Evolutionary conservation across 805 yeast species (phyloP).

Genomic region (Yueomyces sinensis): DNA sequence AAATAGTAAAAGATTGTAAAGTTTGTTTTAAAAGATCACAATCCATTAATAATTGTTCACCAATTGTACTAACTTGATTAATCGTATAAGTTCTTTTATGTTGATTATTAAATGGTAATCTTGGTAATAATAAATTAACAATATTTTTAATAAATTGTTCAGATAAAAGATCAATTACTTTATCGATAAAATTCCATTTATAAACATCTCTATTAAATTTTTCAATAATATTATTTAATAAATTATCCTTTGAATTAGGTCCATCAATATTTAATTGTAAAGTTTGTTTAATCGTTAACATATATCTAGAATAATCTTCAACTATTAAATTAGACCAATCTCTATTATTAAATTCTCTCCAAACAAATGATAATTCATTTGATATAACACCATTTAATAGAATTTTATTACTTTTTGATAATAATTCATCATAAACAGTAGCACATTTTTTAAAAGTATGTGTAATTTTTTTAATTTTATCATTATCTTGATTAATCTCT

Average conservation of each 20-base stretch:
- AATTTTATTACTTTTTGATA: slow-evolving; percentile 42
- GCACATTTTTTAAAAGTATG: slow-evolving; percentile 37
- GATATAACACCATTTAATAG: slow-evolving; percentile 44
- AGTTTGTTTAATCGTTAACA: slow-evolving; percentile 40
- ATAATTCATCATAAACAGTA: slow-evolving; percentile 41
- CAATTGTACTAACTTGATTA: slow-evolving; percentile 30
- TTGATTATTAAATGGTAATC: slow-evolving; percentile 32
- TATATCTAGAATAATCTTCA: slow-evolving; percentile 60
- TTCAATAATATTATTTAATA: slow-evolving; percentile 31
- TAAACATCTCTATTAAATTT: slow-evolving; percentile 58
- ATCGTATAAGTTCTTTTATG: not conserved
- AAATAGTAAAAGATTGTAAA: slow-evolving; percentile 21
- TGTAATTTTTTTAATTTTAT: slow-evolving; percentile 26
- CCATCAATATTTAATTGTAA: slow-evolving; percentile 13
- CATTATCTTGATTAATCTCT: slow-evolving; percentile 29
- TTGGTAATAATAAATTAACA: slow-evolving; percentile 45
- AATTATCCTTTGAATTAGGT: not conserved
- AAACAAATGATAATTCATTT: slow-evolving; percentile 48
- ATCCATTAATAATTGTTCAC: slow-evolving; percentile 76
- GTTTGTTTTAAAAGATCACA: slow-evolving; percentile 47
- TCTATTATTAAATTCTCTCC: slow-evolving; percentile 72
- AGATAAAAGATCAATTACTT: slow-evolving; percentile 52
- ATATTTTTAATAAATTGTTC: slow-evolving; percentile 44
- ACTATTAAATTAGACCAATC: slow-evolving; percentile 64
- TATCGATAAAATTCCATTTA: slow-evolving; percentile 61